These are phyloP conservation scores for Spathaspora sp. DNA, from an alignment of 1,139 yeast species.

Conservation along the genomic window DNA sequence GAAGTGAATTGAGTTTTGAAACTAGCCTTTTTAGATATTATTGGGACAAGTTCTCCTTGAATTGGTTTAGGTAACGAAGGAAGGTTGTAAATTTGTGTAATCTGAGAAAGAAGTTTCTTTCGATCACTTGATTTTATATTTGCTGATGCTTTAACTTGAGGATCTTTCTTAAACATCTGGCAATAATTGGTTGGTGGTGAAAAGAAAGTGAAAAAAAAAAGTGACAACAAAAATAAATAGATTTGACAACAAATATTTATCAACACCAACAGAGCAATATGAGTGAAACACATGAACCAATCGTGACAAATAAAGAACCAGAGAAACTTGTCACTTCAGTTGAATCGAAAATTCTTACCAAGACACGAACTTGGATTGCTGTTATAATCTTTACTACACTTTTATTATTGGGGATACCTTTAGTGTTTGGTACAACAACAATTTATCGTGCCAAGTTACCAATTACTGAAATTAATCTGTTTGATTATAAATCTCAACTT, in stretches of 20 bases:
- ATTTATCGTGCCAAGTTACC: constrained; percentile 79
- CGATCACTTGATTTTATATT: constrained; percentile 83
- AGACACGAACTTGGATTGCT: constrained; percentile 12
- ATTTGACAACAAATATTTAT: too few relatives aligned
- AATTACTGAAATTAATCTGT: constrained; percentile 44
- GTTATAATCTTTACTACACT: constrained; percentile 38
- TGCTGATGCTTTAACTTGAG: constrained; percentile 69
- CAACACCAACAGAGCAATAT: neutral
- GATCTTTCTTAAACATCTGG: constrained; percentile 72
- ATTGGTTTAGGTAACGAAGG: constrained; percentile 18
- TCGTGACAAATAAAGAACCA: constrained; percentile 6
- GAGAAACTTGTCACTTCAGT: neutral
- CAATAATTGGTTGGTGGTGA: constrained; percentile 1
- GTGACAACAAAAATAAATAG: neutral
- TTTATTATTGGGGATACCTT: constrained; percentile 61
- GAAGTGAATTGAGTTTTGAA: constrained; percentile 53
- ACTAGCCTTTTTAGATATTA: constrained; percentile 62
- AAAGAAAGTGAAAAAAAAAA: neutral
- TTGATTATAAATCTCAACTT: constrained; percentile 31
- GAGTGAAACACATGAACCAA: neutral
- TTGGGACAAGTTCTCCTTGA: constrained; percentile 47
- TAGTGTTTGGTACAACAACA: constrained; percentile 70
- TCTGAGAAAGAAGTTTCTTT: constrained; percentile 52
- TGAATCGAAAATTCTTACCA: neutral
- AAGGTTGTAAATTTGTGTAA: constrained; percentile 47